Percentiles rank a stretch among this genome's conserved stretches.
Evolutionary conservation across 1,284 basidiomycete genomes (phyloP).

Genomic region (Cutaneotrichosporon daszewskae): DNA sequence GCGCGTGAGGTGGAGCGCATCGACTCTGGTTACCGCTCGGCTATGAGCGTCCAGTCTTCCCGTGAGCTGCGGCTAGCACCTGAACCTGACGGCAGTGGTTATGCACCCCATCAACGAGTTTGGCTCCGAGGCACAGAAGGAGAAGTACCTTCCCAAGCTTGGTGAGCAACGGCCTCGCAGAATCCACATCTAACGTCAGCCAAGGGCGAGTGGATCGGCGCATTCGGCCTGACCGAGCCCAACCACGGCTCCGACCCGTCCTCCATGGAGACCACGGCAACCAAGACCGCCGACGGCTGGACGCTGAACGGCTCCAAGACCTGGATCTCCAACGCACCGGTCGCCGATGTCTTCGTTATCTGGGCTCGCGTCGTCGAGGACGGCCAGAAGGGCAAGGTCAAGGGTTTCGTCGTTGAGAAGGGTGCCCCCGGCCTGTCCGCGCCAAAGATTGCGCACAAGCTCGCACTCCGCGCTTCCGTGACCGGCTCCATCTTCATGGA

Average conservation of each 20-base stretch:
- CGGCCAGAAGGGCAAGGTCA: conserved; percentile 62
- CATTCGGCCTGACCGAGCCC: conserved; percentile 93
- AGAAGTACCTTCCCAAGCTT: conserved; percentile 69
- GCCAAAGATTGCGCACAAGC: conserved; percentile 86
- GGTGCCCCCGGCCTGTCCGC: conserved; percentile 77
- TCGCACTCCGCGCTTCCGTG: conserved; percentile 79
- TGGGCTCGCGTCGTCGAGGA: conserved; percentile 61
- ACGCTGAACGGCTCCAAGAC: conserved; percentile 87
- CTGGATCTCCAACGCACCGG: conserved; percentile 89
- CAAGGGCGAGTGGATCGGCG: conserved; percentile 81
- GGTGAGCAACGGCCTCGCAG: not conserved
- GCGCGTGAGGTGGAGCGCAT: conserved; percentile 88
- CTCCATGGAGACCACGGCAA: conserved; percentile 88
- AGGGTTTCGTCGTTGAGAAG: conserved; percentile 78
- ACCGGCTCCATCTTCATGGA: conserved; percentile 95
- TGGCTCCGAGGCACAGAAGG: conserved; percentile 83
- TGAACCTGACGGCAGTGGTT: conserved; percentile 60
- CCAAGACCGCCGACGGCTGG: conserved; percentile 76
- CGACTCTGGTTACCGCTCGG: conserved; percentile 92
- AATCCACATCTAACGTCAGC: too few relatives aligned
- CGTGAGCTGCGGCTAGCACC: too few relatives aligned
- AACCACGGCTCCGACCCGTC: conserved; percentile 93
- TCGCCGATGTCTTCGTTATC: conserved; percentile 78
- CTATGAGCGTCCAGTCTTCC: conserved; percentile 92
- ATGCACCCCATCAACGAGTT: conserved; percentile 96